Conservation (phyloP, 2,329 filamentous ascomycete species). For the Penicillium sp. region DNA sequence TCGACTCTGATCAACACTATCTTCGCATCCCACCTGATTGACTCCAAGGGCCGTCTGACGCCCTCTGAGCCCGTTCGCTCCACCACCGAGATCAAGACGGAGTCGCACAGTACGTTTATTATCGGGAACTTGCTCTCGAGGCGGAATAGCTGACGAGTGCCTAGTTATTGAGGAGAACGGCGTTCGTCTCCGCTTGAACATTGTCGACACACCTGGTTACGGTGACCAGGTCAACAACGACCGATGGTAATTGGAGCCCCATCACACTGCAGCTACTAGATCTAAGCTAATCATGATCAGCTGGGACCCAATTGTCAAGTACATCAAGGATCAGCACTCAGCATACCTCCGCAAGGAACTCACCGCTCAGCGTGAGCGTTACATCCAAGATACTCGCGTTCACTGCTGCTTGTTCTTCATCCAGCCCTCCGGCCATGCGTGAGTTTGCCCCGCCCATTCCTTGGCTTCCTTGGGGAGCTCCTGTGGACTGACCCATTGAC, state of each 20-base stretch:
- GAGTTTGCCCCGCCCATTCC: constrained; percentile 20
- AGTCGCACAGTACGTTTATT: constrained; percentile 69
- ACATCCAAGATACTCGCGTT: constrained; percentile 98
- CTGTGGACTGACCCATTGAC: background rate
- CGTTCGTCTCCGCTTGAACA: constrained; percentile 94
- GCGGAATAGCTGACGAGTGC: constrained; percentile 15
- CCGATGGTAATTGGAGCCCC: constrained; percentile 61
- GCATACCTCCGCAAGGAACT: constrained; percentile 99
- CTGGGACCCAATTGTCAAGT: constrained; percentile 99
- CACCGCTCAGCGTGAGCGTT: constrained; percentile 96
- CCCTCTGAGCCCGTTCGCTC: constrained; percentile 91
- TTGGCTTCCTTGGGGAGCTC: background rate
- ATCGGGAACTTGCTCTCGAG: background rate
- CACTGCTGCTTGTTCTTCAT: constrained; percentile 99
- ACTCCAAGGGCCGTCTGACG: constrained; percentile 91
- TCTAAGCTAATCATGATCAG: constrained; percentile 32
- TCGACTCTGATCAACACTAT: constrained; percentile 99
- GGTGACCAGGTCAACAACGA: constrained; percentile 99
- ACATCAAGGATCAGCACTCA: constrained; percentile 99
- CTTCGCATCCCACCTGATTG: constrained; percentile 98
- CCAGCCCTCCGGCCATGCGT: constrained; percentile 92
- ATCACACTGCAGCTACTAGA: background rate
- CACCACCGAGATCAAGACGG: constrained; percentile 96
- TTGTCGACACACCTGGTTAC: constrained; percentile 97
- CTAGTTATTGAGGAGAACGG: constrained; percentile 96